A percentile compares a stretch with the other conserved stretches of the same genome.
These are phyloP conservation scores for Aspergillus neotritici DNA, from an alignment of 2,329 filamentous ascomycete genomes.

Conservation along the genomic window DNA sequence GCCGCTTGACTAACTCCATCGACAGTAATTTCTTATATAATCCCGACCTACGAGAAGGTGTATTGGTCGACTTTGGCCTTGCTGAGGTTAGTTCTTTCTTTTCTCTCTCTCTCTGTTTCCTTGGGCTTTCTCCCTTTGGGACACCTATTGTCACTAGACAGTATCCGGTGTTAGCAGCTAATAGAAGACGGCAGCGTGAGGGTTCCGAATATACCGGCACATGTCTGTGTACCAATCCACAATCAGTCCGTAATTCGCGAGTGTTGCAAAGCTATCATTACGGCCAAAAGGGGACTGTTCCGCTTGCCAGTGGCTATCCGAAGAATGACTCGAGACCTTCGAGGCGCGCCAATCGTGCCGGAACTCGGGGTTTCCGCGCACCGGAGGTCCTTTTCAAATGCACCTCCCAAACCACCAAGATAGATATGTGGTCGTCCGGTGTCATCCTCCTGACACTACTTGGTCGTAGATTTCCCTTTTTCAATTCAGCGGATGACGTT, in stretches of 20 bases:
- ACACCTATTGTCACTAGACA: too few relatives aligned
- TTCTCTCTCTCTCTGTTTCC: background rate
- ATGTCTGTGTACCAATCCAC: slow-evolving; percentile 71
- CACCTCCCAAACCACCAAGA: slow-evolving; percentile 85
- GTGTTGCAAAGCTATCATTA: slow-evolving; percentile 55
- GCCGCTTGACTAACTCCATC: slow-evolving; percentile 8
- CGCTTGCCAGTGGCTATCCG: slow-evolving; percentile 64
- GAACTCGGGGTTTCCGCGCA: slow-evolving; percentile 90
- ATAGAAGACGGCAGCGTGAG: slow-evolving; percentile 44
- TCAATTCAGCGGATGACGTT: slow-evolving; percentile 97
- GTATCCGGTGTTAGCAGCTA: too few relatives aligned
- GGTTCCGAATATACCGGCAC: slow-evolving; percentile 43
- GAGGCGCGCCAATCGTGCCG: slow-evolving; percentile 85
- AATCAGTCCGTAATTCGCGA: slow-evolving; percentile 55
- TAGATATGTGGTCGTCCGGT: slow-evolving; percentile 95
- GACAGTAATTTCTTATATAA: slow-evolving; percentile 83
- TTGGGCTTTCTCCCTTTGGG: background rate
- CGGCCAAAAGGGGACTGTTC: slow-evolving; percentile 42
- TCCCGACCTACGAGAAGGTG: slow-evolving; percentile 66
- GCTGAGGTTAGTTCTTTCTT: slow-evolving; percentile 56
- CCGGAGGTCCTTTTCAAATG: slow-evolving; percentile 97
- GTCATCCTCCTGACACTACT: slow-evolving; percentile 96
- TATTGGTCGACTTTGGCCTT: slow-evolving; percentile 97
- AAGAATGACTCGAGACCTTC: slow-evolving; percentile 85
- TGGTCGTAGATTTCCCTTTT: slow-evolving; percentile 90